Conservation (phyloP, 78 protist genomes). For the Diacronema lutheri region DNA sequence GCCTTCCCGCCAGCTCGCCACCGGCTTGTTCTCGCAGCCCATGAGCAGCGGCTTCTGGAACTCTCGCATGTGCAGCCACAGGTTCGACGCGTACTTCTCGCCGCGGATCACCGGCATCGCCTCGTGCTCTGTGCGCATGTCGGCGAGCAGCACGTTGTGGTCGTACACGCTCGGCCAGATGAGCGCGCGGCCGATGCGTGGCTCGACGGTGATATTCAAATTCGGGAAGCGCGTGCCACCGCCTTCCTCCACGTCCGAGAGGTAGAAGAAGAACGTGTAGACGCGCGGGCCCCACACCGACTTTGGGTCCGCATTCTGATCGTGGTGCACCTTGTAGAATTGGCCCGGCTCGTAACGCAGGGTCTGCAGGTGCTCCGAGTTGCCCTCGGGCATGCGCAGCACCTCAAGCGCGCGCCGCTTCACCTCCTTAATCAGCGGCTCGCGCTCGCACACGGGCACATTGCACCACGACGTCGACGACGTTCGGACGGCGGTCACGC, state of each 20-base stretch:
- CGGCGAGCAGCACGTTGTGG: too few relatives aligned
- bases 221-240: background rate
- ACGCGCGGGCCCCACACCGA: too few relatives aligned
- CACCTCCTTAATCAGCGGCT: background rate
- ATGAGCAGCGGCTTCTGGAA: background rate
- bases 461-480: background rate
- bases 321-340: too few relatives aligned
- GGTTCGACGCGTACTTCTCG: background rate
- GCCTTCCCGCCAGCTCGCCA: too few relatives aligned
- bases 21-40: constrained; percentile 13
- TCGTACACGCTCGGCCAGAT: background rate
- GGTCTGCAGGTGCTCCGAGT: background rate
- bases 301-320: too few relatives aligned
- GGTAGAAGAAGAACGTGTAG: too few relatives aligned
- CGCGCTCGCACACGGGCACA: background rate
- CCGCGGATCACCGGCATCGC: background rate
- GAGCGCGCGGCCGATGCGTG: background rate
- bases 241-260: background rate
- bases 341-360: too few relatives aligned
- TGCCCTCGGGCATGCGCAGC: too few relatives aligned
- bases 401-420: too few relatives aligned
- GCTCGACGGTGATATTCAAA: background rate
- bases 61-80: constrained; percentile 11
- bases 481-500: background rate
- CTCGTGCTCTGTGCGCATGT: background rate